These are phyloP conservation scores for Venustampulla echinocandica DNA, from an alignment of 495 filamentous ascomycete genomes.

Conservation along the genomic window DNA sequence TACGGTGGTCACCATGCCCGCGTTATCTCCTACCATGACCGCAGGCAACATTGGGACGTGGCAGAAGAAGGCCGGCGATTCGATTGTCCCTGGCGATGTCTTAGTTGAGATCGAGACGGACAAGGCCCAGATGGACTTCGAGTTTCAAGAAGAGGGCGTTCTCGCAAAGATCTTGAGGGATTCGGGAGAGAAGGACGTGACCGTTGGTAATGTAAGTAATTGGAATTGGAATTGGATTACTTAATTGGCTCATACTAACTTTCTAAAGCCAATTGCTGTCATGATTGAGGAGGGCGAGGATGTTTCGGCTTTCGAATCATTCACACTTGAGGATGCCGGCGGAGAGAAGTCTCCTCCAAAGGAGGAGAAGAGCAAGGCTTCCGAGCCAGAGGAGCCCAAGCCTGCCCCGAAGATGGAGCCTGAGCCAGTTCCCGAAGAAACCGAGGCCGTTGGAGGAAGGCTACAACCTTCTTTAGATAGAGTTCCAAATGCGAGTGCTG, in stretches of 20 bases:
- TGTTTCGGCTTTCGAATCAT: slow-evolving; percentile 76
- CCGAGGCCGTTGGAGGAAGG: slow-evolving; percentile 62
- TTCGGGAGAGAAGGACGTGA: slow-evolving; percentile 85
- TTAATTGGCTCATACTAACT: slow-evolving; percentile 29
- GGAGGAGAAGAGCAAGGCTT: slow-evolving; percentile 56
- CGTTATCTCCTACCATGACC: slow-evolving; percentile 95
- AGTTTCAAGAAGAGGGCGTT: slow-evolving; percentile 97
- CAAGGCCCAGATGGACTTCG: slow-evolving; percentile 99
- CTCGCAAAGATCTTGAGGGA: slow-evolving; percentile 94
- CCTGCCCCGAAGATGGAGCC: slow-evolving; percentile 43
- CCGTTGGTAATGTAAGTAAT: slow-evolving; percentile 83
- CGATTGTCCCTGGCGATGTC: slow-evolving; percentile 86
- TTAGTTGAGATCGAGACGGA: slow-evolving; percentile 99
- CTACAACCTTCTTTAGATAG: slow-evolving; percentile 79
- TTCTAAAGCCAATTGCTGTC: slow-evolving; percentile 80
- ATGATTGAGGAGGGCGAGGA: slow-evolving; percentile 87
- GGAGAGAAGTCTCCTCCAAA: slow-evolving; percentile 59
- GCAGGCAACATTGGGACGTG: slow-evolving; percentile 93
- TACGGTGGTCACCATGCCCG: slow-evolving; percentile 94
- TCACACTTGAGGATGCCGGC: slow-evolving; percentile 83
- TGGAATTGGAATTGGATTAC: slow-evolving; percentile 16
- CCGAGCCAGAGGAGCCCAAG: slow-evolving; percentile 49
- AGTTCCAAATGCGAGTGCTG: slow-evolving; percentile 58
- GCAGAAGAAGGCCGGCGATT: slow-evolving; percentile 94
- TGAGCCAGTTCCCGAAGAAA: slow-evolving; percentile 54